Percentiles rank a stretch among this genome's conserved stretches.
Conservation (phyloP, 805 yeast species). For the Metschnikowia kofuensis region DNA sequence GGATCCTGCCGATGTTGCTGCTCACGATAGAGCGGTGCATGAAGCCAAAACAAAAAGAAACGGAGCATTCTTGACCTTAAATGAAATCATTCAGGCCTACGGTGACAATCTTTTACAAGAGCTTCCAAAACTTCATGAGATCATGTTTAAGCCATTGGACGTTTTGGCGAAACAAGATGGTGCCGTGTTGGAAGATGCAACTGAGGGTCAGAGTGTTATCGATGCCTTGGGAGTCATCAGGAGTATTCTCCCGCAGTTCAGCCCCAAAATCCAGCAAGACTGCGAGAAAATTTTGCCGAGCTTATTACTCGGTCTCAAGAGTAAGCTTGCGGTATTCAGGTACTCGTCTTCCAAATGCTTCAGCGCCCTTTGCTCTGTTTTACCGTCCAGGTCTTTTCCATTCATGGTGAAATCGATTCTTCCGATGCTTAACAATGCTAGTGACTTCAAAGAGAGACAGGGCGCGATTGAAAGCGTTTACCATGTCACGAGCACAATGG, state of each 20-base stretch:
- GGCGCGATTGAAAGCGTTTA: conserved; percentile 92
- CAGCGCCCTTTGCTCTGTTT: conserved; percentile 69
- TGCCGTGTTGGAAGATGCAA: conserved; percentile 37
- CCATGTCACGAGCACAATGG: conserved; percentile 84
- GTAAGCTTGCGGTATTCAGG: conserved; percentile 77
- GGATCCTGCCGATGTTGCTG: conserved; percentile 59
- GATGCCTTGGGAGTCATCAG: conserved; percentile 84
- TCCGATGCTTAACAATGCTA: conserved; percentile 78
- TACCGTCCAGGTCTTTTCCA: conserved; percentile 72
- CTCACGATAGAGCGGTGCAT: conserved; percentile 59
- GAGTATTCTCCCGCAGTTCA: conserved; percentile 65
- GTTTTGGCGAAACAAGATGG: conserved; percentile 25
- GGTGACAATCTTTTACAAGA: conserved; percentile 52
- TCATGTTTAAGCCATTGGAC: conserved; percentile 65
- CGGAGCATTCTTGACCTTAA: conserved; percentile 77
- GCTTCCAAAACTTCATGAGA: conserved; percentile 62
- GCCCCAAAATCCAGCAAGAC: conserved; percentile 44
- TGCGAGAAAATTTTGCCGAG: conserved; percentile 41
- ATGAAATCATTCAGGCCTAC: conserved; percentile 52
- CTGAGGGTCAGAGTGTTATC: conserved; percentile 72
- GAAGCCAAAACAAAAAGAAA: conserved; percentile 78
- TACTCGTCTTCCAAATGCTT: conserved; percentile 89
- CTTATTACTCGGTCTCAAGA: conserved; percentile 57
- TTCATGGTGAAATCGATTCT: conserved; percentile 72
- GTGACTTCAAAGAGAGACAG: conserved; percentile 69